phyloP scores from a whole-genome alignment of 371 early-diverging fungal genomes.

The Rhizomucor miehei region DNA sequence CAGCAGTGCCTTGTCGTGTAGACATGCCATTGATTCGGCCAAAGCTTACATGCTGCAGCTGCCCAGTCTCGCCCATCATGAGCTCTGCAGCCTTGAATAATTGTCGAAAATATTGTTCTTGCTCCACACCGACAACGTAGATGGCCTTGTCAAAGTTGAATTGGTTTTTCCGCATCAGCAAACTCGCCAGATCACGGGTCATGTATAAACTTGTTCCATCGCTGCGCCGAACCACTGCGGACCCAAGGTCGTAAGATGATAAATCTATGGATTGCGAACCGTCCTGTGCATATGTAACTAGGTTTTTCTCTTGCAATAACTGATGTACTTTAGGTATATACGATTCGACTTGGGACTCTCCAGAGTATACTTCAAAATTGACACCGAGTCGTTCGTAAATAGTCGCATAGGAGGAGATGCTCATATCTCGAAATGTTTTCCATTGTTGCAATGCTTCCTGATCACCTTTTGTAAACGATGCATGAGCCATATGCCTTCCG shows the following conservation, averaged over 20 bases:
- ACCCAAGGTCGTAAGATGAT: slow-evolving; percentile 66
- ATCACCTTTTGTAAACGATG: slow-evolving; percentile 41
- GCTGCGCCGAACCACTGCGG: slow-evolving; percentile 74
- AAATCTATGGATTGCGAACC: slow-evolving; percentile 81
- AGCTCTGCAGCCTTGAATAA: slow-evolving; percentile 88
- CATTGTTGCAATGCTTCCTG: slow-evolving; percentile 72
- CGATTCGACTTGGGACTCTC: slow-evolving; percentile 88
- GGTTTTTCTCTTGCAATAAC: slow-evolving; percentile 48
- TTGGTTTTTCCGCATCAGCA: slow-evolving; percentile 73
- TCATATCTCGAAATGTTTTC: slow-evolving; percentile 82
- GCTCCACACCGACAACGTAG: slow-evolving; percentile 94
- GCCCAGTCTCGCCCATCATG: slow-evolving; percentile 32
- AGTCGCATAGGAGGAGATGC: slow-evolving; percentile 84
- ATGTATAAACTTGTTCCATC: slow-evolving; percentile 95
- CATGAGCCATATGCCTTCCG: neutral
- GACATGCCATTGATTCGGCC: slow-evolving; percentile 97
- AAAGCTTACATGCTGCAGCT: slow-evolving; percentile 88
- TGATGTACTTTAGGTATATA: slow-evolving; percentile 71
- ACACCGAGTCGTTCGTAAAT: slow-evolving; percentile 89
- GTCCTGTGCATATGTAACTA: slow-evolving; percentile 56
- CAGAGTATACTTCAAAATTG: slow-evolving; percentile 93
- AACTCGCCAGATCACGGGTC: slow-evolving; percentile 94
- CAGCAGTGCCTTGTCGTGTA: slow-evolving; percentile 93
- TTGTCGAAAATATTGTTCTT: slow-evolving; percentile 89
- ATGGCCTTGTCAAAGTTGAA: slow-evolving; percentile 84